phyloP scores from a whole-genome alignment of 192 early-diverging fungal species.

The Mortierella antarctica region DNA sequence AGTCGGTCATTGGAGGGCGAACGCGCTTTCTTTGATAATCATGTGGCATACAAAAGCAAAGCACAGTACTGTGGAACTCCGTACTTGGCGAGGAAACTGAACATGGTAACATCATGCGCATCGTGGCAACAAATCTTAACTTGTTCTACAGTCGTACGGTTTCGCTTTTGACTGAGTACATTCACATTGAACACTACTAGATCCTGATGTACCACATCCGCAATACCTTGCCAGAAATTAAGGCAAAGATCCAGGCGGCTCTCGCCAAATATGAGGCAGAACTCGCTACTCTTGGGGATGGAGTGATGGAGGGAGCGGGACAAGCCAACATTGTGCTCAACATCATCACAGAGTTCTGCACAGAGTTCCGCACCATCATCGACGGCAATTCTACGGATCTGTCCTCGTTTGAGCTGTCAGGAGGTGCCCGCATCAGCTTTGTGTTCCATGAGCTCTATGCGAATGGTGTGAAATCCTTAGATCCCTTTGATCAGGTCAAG shows the following conservation, averaged over 20 bases:
- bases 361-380: slow-evolving; percentile 94
- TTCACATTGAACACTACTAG: slow-evolving; percentile 49
- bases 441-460: slow-evolving; percentile 99
- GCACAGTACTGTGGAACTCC: slow-evolving; percentile 99
- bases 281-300: slow-evolving; percentile 91
- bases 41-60: slow-evolving; percentile 93
- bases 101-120: slow-evolving; percentile 72
- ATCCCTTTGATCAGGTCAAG: slow-evolving; percentile 99
- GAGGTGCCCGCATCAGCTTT: slow-evolving; percentile 98
- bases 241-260: slow-evolving; percentile 91
- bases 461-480: slow-evolving; percentile 91
- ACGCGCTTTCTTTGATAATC: slow-evolving; percentile 93
- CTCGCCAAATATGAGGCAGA: slow-evolving; percentile 89
- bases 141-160: too few relatives aligned
- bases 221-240: slow-evolving; percentile 98
- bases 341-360: slow-evolving; percentile 99
- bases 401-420: slow-evolving; percentile 93
- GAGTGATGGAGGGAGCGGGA: slow-evolving; percentile 78
- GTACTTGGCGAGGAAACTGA: slow-evolving; percentile 96
- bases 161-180: too few relatives aligned
- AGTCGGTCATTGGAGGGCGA: slow-evolving; percentile 89
- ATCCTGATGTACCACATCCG: slow-evolving; percentile 99
- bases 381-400: slow-evolving; percentile 97
- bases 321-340: slow-evolving; percentile 93
- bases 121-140: neutral